These are phyloP conservation scores for Seiridium unicorne DNA, from an alignment of 2,329 filamentous ascomycete genomes.

Conservation along the genomic window DNA sequence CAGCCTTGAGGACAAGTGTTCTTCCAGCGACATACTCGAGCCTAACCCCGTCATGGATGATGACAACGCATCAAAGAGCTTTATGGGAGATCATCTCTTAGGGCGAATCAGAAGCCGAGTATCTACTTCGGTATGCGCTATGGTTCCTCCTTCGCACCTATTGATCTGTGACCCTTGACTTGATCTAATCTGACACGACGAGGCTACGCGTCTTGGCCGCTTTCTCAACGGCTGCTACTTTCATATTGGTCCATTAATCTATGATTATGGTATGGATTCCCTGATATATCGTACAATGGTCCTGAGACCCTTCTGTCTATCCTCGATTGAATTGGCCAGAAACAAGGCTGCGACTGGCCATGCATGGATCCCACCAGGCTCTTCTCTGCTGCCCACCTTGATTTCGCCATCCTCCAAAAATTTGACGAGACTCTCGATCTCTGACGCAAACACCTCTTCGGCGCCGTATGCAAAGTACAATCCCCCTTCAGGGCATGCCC, in stretches of 20 bases:
- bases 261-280: slow-evolving; percentile 26
- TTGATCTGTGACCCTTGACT: slow-evolving; percentile 50
- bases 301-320: slow-evolving; percentile 51
- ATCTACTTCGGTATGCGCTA: slow-evolving; percentile 24
- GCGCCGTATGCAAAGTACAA: slow-evolving; percentile 71
- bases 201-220: slow-evolving; percentile 2
- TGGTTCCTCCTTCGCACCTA: slow-evolving; percentile 43
- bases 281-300: slow-evolving; percentile 37
- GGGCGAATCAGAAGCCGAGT: slow-evolving; percentile 48
- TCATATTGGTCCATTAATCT: slow-evolving; percentile 6
- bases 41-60: slow-evolving; percentile 25
- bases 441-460: slow-evolving; percentile 75
- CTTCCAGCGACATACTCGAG: neutral
- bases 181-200: slow-evolving; percentile 64
- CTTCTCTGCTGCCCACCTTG: slow-evolving; percentile 56
- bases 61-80: slow-evolving; percentile 30
- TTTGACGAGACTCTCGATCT: slow-evolving; percentile 61
- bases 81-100: slow-evolving; percentile 32
- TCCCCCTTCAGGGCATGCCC: slow-evolving; percentile 64
- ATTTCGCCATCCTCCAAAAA: slow-evolving; percentile 53
- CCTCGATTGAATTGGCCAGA: slow-evolving; percentile 44
- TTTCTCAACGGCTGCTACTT: too few species aligned
- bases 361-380: slow-evolving; percentile 70
- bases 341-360: slow-evolving; percentile 76
- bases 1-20: slow-evolving; percentile 1